These are phyloP conservation scores for Hydnomerulius pinastri DNA, from an alignment of 768 basidiomycete genomes.

Conservation along the genomic window DNA sequence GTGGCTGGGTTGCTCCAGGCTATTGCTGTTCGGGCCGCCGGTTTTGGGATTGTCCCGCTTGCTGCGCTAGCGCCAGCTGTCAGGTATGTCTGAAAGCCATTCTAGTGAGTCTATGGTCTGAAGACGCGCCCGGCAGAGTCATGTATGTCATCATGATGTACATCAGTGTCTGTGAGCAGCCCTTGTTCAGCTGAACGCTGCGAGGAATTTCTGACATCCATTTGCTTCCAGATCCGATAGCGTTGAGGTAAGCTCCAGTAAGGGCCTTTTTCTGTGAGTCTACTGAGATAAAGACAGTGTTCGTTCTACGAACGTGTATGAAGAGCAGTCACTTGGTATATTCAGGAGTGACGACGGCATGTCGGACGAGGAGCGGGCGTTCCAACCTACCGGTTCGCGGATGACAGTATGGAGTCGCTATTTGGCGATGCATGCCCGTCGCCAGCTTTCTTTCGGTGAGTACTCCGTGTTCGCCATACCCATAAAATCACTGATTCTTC, in stretches of 20 bases:
- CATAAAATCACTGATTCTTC: neutral
- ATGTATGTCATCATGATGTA: slow-evolving; percentile 95
- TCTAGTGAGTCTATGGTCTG: neutral
- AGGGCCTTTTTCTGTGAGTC: neutral
- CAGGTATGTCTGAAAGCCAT: slow-evolving; percentile 52
- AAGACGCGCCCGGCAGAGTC: slow-evolving; percentile 48
- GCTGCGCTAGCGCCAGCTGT: slow-evolving; percentile 84
- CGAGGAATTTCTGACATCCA: slow-evolving; percentile 3
- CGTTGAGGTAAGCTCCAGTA: slow-evolving; percentile 59
- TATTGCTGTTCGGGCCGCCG: slow-evolving; percentile 80
- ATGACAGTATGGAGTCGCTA: slow-evolving; percentile 75
- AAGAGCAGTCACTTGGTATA: slow-evolving; percentile 88
- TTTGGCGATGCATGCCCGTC: slow-evolving; percentile 77
- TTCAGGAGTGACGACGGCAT: slow-evolving; percentile 56
- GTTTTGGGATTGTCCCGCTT: slow-evolving; percentile 78
- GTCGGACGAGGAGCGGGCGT: slow-evolving; percentile 46
- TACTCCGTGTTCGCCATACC: slow-evolving; percentile 1
- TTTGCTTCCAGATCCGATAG: slow-evolving; percentile 63
- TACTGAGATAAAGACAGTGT: slow-evolving; percentile 50
- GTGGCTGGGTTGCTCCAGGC: slow-evolving; percentile 79
- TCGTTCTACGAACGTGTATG: slow-evolving; percentile 92
- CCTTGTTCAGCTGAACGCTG: neutral
- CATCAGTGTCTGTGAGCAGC: slow-evolving; percentile 70
- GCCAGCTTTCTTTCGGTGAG: slow-evolving; percentile 89
- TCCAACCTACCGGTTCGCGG: slow-evolving; percentile 46